Evolutionary conservation across 192 early-diverging fungal genomes (phyloP), one percentile per base, ranked within the genome.

Genomic region (Radiomyces spectabilis): DNA sequence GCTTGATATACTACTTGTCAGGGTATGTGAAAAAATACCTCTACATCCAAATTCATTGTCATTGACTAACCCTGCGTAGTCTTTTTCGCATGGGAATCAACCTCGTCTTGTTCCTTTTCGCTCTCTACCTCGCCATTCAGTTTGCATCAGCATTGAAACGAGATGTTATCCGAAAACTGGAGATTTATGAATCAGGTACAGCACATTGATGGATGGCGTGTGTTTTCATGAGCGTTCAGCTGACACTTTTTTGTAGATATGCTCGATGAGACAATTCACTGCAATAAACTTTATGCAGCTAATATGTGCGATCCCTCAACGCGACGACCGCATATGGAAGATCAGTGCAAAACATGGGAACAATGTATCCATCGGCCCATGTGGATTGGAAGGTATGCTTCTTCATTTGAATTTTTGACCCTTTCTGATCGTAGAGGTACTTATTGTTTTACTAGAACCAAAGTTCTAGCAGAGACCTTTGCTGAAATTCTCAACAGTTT

Each of bases 401-500:
- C n/a, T n/a, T n/a, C n/a, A n/a, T n/a, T n/a, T n/a, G n/a, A n/a
- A n/a, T n/a, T n/a, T n/a, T n/a, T n/a, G n/a, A n/a, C n/a, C n/a
- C n/a, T n/a, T n/a, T n/a, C n/a, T n/a, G n/a, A 67, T 90, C 64
- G 65, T 75, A 41, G 41, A 61, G 25, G 39, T 61, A n/a, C 91
- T 88, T 34, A 63, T 57, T 8, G 63, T 68, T 1, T 82, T 84
- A 76, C 79, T 4, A 35, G 55, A 41, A 72, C 85, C 5, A 80
- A 85, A 41, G 80, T 91, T 13, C 81, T 85, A 1, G 88, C 91
- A 3, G 85, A 94, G 57, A 89, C 87, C 8, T 68, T 94, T 61
- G 91, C 84, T n/a, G 81, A 86, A 33, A 90, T 92, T 24, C 67
- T 85, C 25, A 89, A 94, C 54, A 75, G 83, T 21, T 86, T 94